phyloP scores from a whole-genome alignment of 2,329 filamentous ascomycete genomes.

The Leptographium radiaticola region DNA sequence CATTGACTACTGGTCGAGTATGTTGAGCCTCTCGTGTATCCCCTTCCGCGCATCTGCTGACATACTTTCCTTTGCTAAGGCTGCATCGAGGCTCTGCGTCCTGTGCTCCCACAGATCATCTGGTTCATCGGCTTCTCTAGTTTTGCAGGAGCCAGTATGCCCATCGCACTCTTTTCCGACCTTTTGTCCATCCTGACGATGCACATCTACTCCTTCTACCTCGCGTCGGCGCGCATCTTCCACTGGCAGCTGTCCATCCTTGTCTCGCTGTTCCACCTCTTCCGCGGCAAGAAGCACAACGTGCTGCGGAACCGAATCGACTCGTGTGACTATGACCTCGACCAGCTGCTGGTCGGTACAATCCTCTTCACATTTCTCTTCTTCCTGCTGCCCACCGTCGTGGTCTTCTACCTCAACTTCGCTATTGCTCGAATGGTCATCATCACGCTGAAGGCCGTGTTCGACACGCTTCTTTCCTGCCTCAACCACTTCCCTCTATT shows the following conservation, averaged over 20 bases:
- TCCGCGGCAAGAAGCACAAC: conserved; percentile 96
- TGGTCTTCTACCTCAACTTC: conserved; percentile 95
- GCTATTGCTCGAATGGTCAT: conserved; percentile 89
- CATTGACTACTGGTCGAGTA: conserved; percentile 92
- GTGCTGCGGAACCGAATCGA: conserved; percentile 95
- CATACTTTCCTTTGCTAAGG: conserved; percentile 25
- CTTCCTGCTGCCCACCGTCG: conserved; percentile 86
- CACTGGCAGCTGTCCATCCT: conserved; percentile 98
- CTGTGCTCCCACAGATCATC: conserved; percentile 72
- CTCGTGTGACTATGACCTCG: conserved; percentile 95
- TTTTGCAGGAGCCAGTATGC: conserved; percentile 93
- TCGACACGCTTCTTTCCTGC: conserved; percentile 86
- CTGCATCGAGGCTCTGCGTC: conserved; percentile 65
- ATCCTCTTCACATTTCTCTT: conserved; percentile 93
- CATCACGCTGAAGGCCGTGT: conserved; percentile 77
- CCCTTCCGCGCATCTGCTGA: not conserved
- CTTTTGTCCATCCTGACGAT: conserved; percentile 81
- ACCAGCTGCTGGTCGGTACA: conserved; percentile 89
- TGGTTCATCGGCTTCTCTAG: conserved; percentile 89
- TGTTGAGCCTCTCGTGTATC: conserved; percentile 17
- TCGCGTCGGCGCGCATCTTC: conserved; percentile 91
- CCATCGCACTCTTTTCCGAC: conserved; percentile 90
- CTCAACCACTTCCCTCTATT: conserved; percentile 97
- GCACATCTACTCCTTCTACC: conserved; percentile 96
- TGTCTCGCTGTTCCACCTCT: conserved; percentile 94